These are phyloP conservation scores for Musa balbisiana DNA, from an alignment of 202 grass and related monocot species.

Conservation along the genomic window DNA sequence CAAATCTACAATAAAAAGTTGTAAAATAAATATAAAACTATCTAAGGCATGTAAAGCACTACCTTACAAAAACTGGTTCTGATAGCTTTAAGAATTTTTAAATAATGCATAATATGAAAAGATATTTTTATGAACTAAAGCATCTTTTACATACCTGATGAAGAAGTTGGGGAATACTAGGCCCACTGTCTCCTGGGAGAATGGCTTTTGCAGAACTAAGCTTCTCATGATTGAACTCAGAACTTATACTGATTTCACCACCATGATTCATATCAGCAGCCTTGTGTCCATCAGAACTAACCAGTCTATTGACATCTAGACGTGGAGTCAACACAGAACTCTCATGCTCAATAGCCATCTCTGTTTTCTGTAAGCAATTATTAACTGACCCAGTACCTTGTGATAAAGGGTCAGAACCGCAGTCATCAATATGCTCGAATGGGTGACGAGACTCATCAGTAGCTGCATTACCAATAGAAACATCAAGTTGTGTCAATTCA, in stretches of 20 bases:
- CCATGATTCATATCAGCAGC: constrained; percentile 32
- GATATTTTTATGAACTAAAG: constrained; percentile 7
- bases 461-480: constrained; percentile 33
- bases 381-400: constrained; percentile 48
- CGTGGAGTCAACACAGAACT: constrained; percentile 51
- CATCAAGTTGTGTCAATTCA: constrained; percentile 37
- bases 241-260: constrained; percentile 33
- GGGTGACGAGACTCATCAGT: constrained; percentile 40
- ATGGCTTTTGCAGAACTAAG: constrained; percentile 61
- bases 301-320: constrained; percentile 49
- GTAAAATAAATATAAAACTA: no score
- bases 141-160: constrained; percentile 49
- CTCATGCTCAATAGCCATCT: constrained; percentile 49
- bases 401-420: constrained; percentile 27
- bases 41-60: constrained; percentile 1
- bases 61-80: not conserved
- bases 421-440: constrained; percentile 33
- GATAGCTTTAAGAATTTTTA: constrained; percentile 1
- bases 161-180: constrained; percentile 92
- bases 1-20: constrained; percentile 45
- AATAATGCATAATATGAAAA: not conserved
- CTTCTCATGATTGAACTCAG: constrained; percentile 34
- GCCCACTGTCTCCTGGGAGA: constrained; percentile 39
- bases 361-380: constrained; percentile 70
- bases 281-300: constrained; percentile 52